Conservation (phyloP, 1,139 yeast genomes). For the Hansenula lynferdii region DNA sequence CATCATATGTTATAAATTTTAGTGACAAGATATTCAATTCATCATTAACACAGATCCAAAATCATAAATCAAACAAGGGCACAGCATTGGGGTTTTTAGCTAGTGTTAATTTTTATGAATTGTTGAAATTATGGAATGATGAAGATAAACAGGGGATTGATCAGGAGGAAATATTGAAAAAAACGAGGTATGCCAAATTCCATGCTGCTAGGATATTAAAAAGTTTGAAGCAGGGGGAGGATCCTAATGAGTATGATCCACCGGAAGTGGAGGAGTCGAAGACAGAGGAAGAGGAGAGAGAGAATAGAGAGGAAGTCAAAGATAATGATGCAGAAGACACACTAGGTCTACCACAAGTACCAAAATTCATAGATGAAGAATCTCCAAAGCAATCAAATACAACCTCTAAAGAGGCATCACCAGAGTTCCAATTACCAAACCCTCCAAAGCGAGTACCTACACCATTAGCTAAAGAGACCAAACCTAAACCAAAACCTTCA, state of each 20-base stretch:
- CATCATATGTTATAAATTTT: conserved; percentile 57
- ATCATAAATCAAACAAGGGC: conserved; percentile 28
- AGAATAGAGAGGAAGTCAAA: neutral
- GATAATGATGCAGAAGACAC: conserved; percentile 27
- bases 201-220: conserved; percentile 53
- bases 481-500: conserved; percentile 9
- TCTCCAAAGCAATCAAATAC: neutral
- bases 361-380: conserved; percentile 7
- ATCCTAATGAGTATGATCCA: conserved; percentile 45
- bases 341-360: conserved; percentile 6
- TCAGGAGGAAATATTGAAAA: conserved; percentile 27
- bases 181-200: conserved; percentile 50
- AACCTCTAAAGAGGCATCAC: neutral
- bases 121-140: conserved; percentile 39
- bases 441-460: conserved; percentile 14
- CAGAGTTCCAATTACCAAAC: conserved; percentile 9
- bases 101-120: conserved; percentile 42
- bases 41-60: conserved; percentile 40
- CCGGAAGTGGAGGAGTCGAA: too few relatives aligned
- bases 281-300: neutral
- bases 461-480: conserved; percentile 6
- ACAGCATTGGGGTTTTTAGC: conserved; percentile 48
- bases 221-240: conserved; percentile 38
- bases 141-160: conserved; percentile 27
- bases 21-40: conserved; percentile 56